Conservation (phyloP, 352 stramenopile genomes). For the Phytophthora tubulina region DNA sequence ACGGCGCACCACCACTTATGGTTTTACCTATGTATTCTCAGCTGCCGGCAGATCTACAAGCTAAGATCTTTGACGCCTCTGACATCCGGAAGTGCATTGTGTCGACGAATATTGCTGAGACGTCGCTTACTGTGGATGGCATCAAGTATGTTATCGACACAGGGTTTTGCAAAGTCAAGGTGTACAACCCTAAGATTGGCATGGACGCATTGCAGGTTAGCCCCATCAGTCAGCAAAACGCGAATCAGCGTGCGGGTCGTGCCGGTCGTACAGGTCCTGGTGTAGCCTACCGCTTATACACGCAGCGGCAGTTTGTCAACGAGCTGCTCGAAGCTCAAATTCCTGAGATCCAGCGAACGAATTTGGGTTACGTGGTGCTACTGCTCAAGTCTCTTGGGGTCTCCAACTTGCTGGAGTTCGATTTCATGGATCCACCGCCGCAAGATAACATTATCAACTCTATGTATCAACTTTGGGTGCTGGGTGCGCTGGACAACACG, state of each 20-base stretch:
- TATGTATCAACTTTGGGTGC: conserved; percentile 99
- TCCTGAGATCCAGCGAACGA: conserved; percentile 98
- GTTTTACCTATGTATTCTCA: conserved; percentile 99
- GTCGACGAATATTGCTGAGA: conserved; percentile 99
- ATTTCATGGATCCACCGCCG: conserved; percentile 99
- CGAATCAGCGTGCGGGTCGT: conserved; percentile 96
- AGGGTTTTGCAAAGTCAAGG: conserved; percentile 99
- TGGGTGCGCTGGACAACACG: conserved; percentile 98
- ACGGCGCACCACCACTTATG: conserved; percentile 94
- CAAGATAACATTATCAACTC: conserved; percentile 98
- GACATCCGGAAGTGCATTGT: conserved; percentile 97
- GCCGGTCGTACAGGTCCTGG: conserved; percentile 93
- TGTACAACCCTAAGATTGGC: conserved; percentile 99
- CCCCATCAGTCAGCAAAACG: conserved; percentile 97
- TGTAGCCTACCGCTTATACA: conserved; percentile 97
- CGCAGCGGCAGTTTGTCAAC: conserved; percentile 96
- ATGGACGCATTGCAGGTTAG: conserved; percentile 98
- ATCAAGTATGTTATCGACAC: conserved; percentile 99
- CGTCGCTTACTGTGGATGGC: conserved; percentile 95
- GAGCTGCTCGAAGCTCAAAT: conserved; percentile 98
- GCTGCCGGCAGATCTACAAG: conserved; percentile 97
- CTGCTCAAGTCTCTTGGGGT: conserved; percentile 98
- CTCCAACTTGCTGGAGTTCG: conserved; percentile 96
- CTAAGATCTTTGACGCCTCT: conserved; percentile 98
- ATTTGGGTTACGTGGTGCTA: conserved; percentile 97